Base-by-base conservation (phyloP, 805 yeast species). In the Candida koratica region DNA sequence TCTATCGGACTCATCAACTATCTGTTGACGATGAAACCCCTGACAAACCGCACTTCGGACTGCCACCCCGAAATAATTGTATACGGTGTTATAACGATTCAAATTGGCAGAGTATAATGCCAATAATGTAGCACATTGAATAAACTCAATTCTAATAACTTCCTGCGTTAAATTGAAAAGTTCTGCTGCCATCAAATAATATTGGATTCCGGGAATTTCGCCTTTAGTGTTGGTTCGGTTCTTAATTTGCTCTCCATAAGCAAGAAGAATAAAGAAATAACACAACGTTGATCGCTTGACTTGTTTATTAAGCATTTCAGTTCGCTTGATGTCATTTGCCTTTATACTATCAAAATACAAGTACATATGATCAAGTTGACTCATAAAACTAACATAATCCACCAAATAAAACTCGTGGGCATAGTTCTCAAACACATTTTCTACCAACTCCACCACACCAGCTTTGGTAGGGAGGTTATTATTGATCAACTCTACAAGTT, bases 31-130 rank as follows among this genome's bases (percentile, higher is more conserved):
- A 44, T 65, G 71, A 36, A 49, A 58, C 5, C 67, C 66, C 28
- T 48, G 57, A 15, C 67, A 58, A 6, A 64, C 62, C 0, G 69
- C 61, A 1, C 63, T 51, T 16, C 69, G 49, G 5, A 61, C 55
- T 3, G 69, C 69, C 6, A 66, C 59, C 1, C 70, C 70, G 31
- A 62, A 54, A 42, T 52, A 64, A 37, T 60, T 63, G 45, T 60
- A 60, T 15, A 58, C 67, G 6, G 69, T 60, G 39, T 61, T 63
- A 43, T 58, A 56, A 8, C 66, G 43, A 37, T 56, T 55, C 28
- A 64, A 48, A 44, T 64, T 66, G 17, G 64, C 60, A 3, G 67
- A 56, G 37, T 54, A 65, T 10, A 66, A 46, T 1, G 61, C 71
- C 27, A 66, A 39, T 2, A 63, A 29, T 16, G 59, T 34, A 6